Evolutionary conservation across 2,329 filamentous ascomycete genomes (phyloP).

Genomic region (Calonectria ilicicola): DNA sequence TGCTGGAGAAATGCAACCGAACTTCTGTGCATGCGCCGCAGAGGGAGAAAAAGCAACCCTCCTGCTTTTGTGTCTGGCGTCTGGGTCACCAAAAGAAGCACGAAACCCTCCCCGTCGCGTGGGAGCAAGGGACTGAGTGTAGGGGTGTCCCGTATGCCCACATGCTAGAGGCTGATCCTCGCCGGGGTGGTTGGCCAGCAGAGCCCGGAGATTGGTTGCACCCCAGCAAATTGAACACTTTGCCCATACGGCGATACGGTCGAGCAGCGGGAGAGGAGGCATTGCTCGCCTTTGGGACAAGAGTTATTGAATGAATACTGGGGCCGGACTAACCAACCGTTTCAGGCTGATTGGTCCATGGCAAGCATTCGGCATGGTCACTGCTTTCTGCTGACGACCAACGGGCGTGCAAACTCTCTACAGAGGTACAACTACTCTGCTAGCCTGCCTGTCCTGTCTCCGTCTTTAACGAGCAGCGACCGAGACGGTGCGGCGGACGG

Average conservation of each 20-base stretch:
- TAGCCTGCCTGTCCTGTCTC: neutral
- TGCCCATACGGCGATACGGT: too few relatives aligned
- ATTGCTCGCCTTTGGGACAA: neutral
- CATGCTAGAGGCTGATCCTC: conserved; percentile 13
- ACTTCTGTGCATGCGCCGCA: conserved; percentile 3
- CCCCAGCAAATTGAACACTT: neutral
- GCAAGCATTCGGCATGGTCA: neutral
- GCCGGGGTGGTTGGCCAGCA: neutral
- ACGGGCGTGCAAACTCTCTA: neutral
- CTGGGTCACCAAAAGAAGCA: neutral
- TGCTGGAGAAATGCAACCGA: neutral
- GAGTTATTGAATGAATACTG: too few relatives aligned
- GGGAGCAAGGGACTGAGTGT: conserved; percentile 13
- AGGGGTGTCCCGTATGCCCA: conserved; percentile 8
- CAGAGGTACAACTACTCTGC: too few relatives aligned
- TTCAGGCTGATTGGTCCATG: conserved; percentile 2
- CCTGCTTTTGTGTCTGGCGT: neutral
- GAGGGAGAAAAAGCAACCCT: neutral
- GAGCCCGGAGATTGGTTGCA: neutral
- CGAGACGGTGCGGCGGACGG: neutral
- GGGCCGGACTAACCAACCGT: neutral
- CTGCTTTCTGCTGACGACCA: neutral
- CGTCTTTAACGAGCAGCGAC: neutral
- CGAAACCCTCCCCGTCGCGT: conserved; percentile 13
- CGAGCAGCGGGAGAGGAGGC: neutral